Percentiles rank a stretch among this genome's conserved stretches.
Evolutionary conservation across 169 alveolate species (phyloP).

Genomic region (Eimeria mitis): DNA sequence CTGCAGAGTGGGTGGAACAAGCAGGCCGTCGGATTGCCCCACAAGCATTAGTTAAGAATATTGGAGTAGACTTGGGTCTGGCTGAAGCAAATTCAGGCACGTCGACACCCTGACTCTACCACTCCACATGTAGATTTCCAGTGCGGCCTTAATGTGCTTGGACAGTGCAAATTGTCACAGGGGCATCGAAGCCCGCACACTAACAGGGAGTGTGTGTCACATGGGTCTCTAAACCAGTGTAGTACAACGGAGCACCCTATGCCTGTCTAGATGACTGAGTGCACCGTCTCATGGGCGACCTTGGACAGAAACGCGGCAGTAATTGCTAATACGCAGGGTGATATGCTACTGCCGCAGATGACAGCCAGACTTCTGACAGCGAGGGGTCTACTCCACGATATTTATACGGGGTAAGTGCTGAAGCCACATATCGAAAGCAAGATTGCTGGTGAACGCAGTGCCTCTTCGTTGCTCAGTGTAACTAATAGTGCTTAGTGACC

Average conservation of each 20-base stretch:
- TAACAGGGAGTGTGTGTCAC: neutral
- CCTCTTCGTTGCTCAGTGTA: neutral
- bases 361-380: conserved; percentile 41
- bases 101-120: neutral
- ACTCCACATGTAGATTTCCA: neutral
- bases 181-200: neutral
- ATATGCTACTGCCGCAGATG: conserved; percentile 9
- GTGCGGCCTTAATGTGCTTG: neutral
- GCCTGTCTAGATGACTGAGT: neutral
- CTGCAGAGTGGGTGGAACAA: conserved; percentile 81
- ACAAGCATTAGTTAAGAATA: conserved; percentile 35
- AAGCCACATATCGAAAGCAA: neutral
- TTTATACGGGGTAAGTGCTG: conserved; percentile 15
- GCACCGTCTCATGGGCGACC: neutral
- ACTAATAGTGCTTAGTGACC: neutral
- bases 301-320: neutral
- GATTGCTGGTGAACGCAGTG: neutral
- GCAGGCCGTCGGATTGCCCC: conserved; percentile 78
- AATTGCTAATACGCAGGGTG: neutral
- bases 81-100: conserved; percentile 12
- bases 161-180: neutral
- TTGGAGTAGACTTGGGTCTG: conserved; percentile 47
- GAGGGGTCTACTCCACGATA: conserved; percentile 54
- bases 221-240: neutral
- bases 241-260: neutral